Evolutionary conservation across 805 yeast genomes (phyloP).

Genomic region (Isabelozyma gotoi): DNA sequence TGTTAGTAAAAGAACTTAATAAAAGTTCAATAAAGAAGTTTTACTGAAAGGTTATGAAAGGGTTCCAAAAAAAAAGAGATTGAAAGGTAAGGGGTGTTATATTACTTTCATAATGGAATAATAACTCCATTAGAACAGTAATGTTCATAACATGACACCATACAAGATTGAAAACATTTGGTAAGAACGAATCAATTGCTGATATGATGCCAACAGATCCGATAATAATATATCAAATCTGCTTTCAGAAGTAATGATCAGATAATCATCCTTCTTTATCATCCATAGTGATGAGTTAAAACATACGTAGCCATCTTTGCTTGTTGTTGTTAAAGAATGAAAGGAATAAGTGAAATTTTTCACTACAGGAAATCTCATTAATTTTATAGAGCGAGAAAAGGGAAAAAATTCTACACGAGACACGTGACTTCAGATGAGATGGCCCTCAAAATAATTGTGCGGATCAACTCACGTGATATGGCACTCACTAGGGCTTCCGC

Average conservation of each 20-base stretch:
- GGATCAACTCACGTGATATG: too few species aligned
- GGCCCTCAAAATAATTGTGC: too few species aligned
- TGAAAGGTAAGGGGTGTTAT: neutral
- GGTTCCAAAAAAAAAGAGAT: neutral
- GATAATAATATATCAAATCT: neutral
- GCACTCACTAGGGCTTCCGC: too few species aligned
- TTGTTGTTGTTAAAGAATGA: slow-evolving; percentile 4
- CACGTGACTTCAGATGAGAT: too few species aligned
- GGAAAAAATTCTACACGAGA: neutral
- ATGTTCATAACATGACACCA: slow-evolving; percentile 2
- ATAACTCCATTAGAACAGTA: slow-evolving; percentile 4
- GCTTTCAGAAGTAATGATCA: slow-evolving; percentile 1
- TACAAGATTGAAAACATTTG: slow-evolving; percentile 4
- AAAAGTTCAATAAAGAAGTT: neutral
- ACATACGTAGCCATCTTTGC: slow-evolving; percentile 37
- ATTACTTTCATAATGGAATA: slow-evolving; percentile 2
- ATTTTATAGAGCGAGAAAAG: neutral
- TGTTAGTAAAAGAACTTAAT: slow-evolving; percentile 20
- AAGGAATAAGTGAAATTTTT: neutral
- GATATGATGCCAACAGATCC: slow-evolving; percentile 1
- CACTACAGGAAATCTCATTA: neutral
- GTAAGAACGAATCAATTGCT: slow-evolving; percentile 1
- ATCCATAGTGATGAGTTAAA: slow-evolving; percentile 1
- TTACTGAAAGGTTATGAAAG: slow-evolving; percentile 1
- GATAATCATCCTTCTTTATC: neutral